These are phyloP conservation scores for Abrus precatorius DNA, from an alignment of 306 rosid species.

Conservation along the genomic window DNA sequence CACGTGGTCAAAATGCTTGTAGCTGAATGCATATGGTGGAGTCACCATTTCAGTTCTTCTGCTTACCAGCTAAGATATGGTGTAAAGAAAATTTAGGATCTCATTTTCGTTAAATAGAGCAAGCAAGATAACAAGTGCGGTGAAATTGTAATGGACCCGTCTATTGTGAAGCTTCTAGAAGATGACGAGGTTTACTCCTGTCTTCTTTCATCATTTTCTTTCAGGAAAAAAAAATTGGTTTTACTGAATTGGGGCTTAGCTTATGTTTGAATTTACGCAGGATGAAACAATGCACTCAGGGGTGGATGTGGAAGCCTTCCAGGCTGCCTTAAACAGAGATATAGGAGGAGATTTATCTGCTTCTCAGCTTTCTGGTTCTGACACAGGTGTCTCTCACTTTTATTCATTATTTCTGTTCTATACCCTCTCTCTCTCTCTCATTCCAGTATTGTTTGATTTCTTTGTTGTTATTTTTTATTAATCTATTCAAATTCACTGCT, in stretches of 20 bases:
- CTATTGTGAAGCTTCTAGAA: slow-evolving; percentile 84
- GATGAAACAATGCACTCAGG: slow-evolving; percentile 91
- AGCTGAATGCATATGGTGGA: background rate
- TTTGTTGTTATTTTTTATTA: background rate
- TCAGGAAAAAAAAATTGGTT: background rate
- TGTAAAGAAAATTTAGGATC: background rate
- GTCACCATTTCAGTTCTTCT: slow-evolving; percentile 23
- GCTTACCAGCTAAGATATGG: slow-evolving; percentile 33
- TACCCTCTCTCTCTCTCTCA: background rate
- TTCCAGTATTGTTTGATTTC: background rate
- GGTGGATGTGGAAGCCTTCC: slow-evolving; percentile 87
- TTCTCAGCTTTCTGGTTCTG: slow-evolving; percentile 66
- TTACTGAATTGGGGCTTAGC: background rate
- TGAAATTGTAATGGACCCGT: slow-evolving; percentile 69
- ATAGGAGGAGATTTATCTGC: slow-evolving; percentile 69
- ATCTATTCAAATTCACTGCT: slow-evolving; percentile 6
- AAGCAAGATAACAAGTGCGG: slow-evolving; percentile 4
- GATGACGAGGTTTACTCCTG: slow-evolving; percentile 74
- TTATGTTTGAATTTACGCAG: slow-evolving; percentile 49
- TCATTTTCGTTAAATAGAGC: slow-evolving; percentile 14
- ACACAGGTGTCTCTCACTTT: slow-evolving; percentile 51
- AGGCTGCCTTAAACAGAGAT: slow-evolving; percentile 84
- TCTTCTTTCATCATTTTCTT: background rate
- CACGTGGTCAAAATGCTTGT: background rate
- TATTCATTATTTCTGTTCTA: background rate